Evolutionary conservation across 108 stramenopile genomes (phyloP).

Genomic region (Cyclotella distinguenda): DNA sequence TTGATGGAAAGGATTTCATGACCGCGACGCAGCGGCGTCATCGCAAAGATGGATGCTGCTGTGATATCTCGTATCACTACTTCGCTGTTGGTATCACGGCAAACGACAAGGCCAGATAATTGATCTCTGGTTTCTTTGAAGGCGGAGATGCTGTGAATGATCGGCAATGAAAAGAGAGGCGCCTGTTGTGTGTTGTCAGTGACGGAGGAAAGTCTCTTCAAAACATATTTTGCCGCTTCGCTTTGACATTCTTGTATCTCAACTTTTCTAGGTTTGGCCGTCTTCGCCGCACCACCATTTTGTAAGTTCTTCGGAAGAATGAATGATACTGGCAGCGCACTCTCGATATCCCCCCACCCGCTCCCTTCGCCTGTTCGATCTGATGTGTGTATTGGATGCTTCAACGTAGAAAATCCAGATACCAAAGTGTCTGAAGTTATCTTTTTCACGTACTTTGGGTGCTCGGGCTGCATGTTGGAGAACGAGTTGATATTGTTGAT

Average conservation of each 20-base stretch:
- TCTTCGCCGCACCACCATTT: not conserved
- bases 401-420: not conserved
- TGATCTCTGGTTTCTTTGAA: constrained; percentile 20
- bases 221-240: not conserved
- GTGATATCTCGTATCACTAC: constrained; percentile 14
- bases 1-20: constrained; percentile 24
- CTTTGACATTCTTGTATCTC: not conserved
- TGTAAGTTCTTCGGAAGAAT: too few relatives aligned
- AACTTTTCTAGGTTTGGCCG: not conserved
- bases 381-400: not conserved
- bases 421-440: not conserved
- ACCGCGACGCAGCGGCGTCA: constrained; percentile 7
- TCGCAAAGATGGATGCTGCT: constrained; percentile 25
- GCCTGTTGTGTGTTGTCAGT: not conserved
- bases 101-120: constrained; percentile 20
- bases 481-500: not conserved
- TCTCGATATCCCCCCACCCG: not conserved
- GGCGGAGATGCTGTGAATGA: constrained; percentile 5
- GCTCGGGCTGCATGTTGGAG: constrained; percentile 3
- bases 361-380: not conserved
- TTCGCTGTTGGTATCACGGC: constrained; percentile 1
- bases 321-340: too few relatives aligned
- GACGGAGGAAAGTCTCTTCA: too few relatives aligned
- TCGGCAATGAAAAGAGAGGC: constrained; percentile 8
- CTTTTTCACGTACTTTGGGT: not conserved